A percentile compares a stretch with the other conserved stretches of the same genome.
Conservation (phyloP, 2,329 filamentous ascomycete species). For the Leptographium wingfieldii region DNA sequence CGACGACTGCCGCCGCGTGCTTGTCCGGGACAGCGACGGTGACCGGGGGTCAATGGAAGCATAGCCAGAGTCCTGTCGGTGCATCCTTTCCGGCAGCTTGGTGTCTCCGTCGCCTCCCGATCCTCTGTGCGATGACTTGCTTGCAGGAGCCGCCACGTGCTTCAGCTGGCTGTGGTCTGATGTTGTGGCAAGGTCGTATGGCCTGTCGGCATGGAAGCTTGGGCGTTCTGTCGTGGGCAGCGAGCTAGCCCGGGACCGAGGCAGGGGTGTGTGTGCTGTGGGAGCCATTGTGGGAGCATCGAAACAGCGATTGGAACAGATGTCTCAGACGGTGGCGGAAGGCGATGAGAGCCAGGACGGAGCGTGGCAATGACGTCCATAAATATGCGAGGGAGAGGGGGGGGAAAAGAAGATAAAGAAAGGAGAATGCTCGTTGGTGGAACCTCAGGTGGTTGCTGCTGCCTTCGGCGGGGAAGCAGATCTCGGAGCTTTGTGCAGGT, state of each 20-base stretch:
- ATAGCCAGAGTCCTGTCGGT: constrained; percentile 46
- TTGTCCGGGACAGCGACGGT: constrained; percentile 14
- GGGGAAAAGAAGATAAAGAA: not conserved
- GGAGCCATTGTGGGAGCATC: not conserved
- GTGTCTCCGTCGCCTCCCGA: not conserved
- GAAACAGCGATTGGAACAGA: not conserved
- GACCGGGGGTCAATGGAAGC: constrained; percentile 33
- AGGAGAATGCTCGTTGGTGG: not conserved
- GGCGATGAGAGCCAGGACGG: not conserved
- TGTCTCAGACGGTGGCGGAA: not conserved
- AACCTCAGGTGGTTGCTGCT: not conserved
- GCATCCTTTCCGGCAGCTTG: constrained; percentile 23
- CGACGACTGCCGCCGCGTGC: constrained; percentile 19
- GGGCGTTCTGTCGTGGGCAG: not conserved
- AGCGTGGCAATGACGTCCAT: not conserved
- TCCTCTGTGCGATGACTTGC: not conserved
- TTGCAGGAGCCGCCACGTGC: not conserved
- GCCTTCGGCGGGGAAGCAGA: not conserved
- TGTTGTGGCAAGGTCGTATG: not conserved
- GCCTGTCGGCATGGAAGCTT: not conserved
- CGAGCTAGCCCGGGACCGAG: not conserved
- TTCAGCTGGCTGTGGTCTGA: no score
- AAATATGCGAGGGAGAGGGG: not conserved
- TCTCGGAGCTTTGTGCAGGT: not conserved
- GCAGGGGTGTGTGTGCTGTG: not conserved